Evolutionary conservation across 2,329 filamentous ascomycete species (phyloP).

Genomic region (Venturia oleaginea): DNA sequence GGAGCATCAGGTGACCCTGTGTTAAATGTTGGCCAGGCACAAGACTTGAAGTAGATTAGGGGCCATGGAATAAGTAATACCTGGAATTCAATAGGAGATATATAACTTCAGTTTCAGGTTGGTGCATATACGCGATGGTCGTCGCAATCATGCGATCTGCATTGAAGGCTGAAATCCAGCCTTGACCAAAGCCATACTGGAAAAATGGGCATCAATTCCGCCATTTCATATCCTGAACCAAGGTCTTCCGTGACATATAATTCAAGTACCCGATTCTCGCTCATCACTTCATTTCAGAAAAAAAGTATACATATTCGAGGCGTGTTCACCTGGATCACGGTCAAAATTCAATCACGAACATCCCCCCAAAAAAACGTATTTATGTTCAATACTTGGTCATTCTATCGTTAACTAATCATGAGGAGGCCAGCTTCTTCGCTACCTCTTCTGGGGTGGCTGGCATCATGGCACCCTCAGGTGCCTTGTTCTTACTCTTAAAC

Average conservation of each 20-base stretch:
- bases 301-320: no score
- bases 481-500: conserved; percentile 57
- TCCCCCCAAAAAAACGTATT: no score
- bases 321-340: no score
- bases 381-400: no score
- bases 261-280: no score
- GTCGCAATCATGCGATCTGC: background rate
- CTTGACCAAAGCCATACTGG: background rate
- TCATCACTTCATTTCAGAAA: no score
- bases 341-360: no score
- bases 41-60: background rate
- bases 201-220: background rate
- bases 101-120: no score
- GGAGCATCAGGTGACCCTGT: background rate
- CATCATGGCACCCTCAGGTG: conserved; percentile 51
- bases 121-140: no score
- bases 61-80: no score
- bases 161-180: background rate
- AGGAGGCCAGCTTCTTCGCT: conserved; percentile 34
- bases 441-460: conserved; percentile 48
- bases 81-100: background rate
- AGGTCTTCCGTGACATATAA: no score
- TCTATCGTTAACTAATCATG: background rate
- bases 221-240: no score
- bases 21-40: background rate